Evolutionary conservation across 2,329 filamentous ascomycete genomes (phyloP).

Genomic region (Hypoxylon sp.): DNA sequence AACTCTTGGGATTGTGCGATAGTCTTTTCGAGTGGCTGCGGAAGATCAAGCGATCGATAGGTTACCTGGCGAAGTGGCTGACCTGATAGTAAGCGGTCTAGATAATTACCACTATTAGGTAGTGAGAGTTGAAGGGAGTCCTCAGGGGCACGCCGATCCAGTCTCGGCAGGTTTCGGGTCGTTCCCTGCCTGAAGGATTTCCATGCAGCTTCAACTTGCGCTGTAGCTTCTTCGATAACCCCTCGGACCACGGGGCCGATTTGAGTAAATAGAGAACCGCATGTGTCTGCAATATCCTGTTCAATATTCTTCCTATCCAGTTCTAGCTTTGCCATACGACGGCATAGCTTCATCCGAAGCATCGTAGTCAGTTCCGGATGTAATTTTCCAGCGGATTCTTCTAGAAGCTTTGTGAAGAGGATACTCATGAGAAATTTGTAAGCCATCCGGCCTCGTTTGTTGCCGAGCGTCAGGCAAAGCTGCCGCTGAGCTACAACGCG

Average conservation of each 20-base stretch:
- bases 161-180: constrained; percentile 58
- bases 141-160: constrained; percentile 58
- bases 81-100: constrained; percentile 46
- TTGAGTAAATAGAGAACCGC: constrained; percentile 51
- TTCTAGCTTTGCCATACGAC: constrained; percentile 72
- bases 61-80: background rate
- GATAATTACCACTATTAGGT: constrained; percentile 58
- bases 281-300: background rate
- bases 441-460: constrained; percentile 60
- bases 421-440: constrained; percentile 73
- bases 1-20: constrained; percentile 49
- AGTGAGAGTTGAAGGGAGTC: constrained; percentile 57
- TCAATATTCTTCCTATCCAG: constrained; percentile 52
- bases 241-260: constrained; percentile 52
- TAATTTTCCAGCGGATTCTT: constrained; percentile 54
- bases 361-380: constrained; percentile 56
- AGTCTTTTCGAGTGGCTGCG: constrained; percentile 42
- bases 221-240: constrained; percentile 52
- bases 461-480: constrained; percentile 60
- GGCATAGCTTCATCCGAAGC: constrained; percentile 68
- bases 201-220: constrained; percentile 58
- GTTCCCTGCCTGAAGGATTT: constrained; percentile 57
- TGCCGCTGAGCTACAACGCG: constrained; percentile 71
- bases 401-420: constrained; percentile 64
- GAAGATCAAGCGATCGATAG: constrained; percentile 35